Percentiles rank a stretch among this genome's conserved stretches.
Conservation (phyloP, 1,284 basidiomycete species). For the Trichosporon faecale region DNA sequence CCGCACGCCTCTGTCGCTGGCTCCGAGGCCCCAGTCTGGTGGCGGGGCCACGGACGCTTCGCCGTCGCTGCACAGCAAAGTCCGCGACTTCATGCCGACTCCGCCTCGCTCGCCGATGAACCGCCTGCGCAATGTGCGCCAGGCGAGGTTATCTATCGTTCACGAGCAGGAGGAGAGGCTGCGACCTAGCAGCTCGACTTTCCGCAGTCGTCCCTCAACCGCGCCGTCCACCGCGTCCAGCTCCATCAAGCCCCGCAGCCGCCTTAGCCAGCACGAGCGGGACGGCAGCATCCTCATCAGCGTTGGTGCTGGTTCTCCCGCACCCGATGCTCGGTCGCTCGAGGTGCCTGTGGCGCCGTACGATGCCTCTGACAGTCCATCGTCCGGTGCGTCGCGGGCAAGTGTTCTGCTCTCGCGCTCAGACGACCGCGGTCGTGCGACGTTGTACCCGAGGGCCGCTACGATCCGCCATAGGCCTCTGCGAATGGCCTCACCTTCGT, state of each 20-base stretch:
- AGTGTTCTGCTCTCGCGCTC: not conserved
- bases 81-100: not conserved
- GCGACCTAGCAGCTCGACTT: not conserved
- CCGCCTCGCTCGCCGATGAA: not conserved
- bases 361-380: conserved; percentile 2
- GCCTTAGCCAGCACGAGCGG: not conserved
- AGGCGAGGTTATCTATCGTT: not conserved
- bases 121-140: not conserved
- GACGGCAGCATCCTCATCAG: conserved; percentile 3
- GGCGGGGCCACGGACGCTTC: not conserved
- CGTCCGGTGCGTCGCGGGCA: not conserved
- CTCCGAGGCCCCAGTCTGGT: not conserved
- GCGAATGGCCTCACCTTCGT: not conserved
- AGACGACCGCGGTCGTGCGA: not conserved
- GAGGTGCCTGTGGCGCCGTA: not conserved
- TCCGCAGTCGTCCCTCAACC: not conserved
- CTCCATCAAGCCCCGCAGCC: not conserved
- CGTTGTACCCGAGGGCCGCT: not conserved
- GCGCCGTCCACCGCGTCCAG: not conserved
- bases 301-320: not conserved
- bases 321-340: not conserved
- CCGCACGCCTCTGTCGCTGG: not conserved
- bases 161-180: not conserved
- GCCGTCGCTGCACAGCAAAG: not conserved
- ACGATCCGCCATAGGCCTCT: not conserved